Evolutionary conservation across 345 rosid species (phyloP).

Genomic region (thale cress (Arabidopsis thaliana)): DNA sequence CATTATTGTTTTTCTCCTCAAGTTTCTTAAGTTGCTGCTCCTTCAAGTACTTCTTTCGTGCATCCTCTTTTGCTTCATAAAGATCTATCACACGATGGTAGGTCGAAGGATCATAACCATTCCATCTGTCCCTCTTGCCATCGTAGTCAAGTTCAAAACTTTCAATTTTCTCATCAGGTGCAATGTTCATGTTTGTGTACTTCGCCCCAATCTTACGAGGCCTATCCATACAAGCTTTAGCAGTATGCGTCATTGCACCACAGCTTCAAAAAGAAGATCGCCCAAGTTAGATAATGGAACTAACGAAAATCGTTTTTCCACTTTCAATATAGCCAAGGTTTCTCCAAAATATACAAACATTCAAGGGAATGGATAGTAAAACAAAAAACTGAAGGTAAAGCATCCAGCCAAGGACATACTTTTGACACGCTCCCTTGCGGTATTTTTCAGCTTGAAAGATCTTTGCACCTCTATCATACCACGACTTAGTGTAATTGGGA

Average conservation of each 20-base stretch:
- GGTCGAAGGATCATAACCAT: constrained; percentile 75
- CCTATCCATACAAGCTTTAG: constrained; percentile 80
- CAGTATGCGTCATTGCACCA: constrained; percentile 88
- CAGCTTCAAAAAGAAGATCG: constrained; percentile 51
- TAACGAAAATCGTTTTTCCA: neutral
- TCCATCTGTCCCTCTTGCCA: constrained; percentile 92
- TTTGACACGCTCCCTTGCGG: constrained; percentile 74
- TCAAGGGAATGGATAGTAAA: neutral
- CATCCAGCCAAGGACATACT: constrained; percentile 49
- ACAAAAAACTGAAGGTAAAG: neutral
- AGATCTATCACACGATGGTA: constrained; percentile 75
- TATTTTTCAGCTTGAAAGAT: constrained; percentile 72
- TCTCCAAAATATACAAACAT: neutral
- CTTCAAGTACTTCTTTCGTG: constrained; percentile 70
- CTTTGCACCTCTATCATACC: constrained; percentile 79
- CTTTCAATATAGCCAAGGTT: constrained; percentile 4
- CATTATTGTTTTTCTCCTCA: constrained; percentile 74
- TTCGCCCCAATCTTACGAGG: constrained; percentile 80
- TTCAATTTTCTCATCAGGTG: constrained; percentile 86
- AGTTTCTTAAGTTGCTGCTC: constrained; percentile 83
- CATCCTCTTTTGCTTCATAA: constrained; percentile 83
- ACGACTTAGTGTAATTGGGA: constrained; percentile 71
- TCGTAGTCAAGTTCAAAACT: constrained; percentile 85
- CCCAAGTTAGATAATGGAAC: constrained; percentile 15
- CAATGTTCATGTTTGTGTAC: constrained; percentile 75